Evolutionary conservation across 805 yeast genomes (phyloP).

Genomic region (Nakazawaea populi): DNA sequence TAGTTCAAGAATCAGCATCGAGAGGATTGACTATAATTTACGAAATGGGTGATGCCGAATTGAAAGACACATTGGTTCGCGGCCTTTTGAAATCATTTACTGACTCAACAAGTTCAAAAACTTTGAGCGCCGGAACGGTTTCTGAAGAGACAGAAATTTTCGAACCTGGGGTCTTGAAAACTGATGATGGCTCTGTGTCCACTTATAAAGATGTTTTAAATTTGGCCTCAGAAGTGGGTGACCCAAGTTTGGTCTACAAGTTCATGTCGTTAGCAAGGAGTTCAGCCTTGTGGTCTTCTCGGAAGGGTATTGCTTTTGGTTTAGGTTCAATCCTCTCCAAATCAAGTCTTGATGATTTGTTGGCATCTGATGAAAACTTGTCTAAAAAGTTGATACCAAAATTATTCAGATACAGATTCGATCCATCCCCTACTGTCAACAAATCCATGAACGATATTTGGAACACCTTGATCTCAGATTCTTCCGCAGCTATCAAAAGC

Average conservation of each 20-base stretch:
- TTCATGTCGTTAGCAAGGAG: constrained; percentile 89
- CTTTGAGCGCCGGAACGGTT: constrained; percentile 57
- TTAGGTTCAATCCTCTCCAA: constrained; percentile 80
- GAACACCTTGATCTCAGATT: constrained; percentile 61
- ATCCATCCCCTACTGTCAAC: constrained; percentile 72
- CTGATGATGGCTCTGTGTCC: constrained; percentile 81
- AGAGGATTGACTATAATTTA: constrained; percentile 80
- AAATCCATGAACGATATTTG: constrained; percentile 86
- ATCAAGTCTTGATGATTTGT: constrained; percentile 59
- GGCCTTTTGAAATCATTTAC: constrained; percentile 75
- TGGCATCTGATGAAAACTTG: constrained; percentile 46
- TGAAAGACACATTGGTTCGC: constrained; percentile 69
- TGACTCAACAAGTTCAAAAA: constrained; percentile 44
- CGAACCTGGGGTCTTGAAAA: constrained; percentile 73
- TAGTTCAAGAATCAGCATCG: constrained; percentile 89
- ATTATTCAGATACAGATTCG: constrained; percentile 77
- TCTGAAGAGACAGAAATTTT: constrained; percentile 79
- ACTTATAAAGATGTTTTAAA: constrained; percentile 87
- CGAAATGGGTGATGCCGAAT: constrained; percentile 63
- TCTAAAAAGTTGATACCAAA: constrained; percentile 70
- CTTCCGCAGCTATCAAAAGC: constrained; percentile 44
- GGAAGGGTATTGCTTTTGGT: constrained; percentile 94
- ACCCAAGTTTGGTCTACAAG: constrained; percentile 87
- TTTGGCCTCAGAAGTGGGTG: constrained; percentile 92
- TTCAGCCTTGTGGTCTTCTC: constrained; percentile 85